Base-by-base conservation (phyloP, 169 alveolate genomes). In the Plasmodium chabaudi region DNA sequence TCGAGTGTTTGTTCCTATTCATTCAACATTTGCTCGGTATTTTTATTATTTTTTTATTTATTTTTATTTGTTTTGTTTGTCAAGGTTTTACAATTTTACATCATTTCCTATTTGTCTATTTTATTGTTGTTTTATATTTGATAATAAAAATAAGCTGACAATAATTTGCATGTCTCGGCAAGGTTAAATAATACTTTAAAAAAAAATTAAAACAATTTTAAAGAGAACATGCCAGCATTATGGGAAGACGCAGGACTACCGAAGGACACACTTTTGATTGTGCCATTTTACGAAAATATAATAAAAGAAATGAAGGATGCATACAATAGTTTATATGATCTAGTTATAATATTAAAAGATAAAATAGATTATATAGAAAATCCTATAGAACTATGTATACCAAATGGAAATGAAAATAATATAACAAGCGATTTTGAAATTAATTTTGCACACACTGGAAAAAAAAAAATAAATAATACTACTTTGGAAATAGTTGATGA, bases 261-360 rank as follows among this genome's bases (percentile, higher is more conserved):
- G 27, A 23, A 51, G 2, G 75, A 69, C 10, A 47, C 15, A 6
- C n/a, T 15, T 23, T 5, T n/a, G 17, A 68, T 79, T 1, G 56
- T 86, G 57, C 56, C 72, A n/a, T 39, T 86, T 53, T 86, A 86
- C 19, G 91, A 86, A 56, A 74, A 44, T 27, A 13, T 86, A 10
- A 72, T 70, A n/a, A 34, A 44, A 12, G 72, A 86, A 47, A 57
- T 86, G 91, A 51, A 68, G 23, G 5, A 2, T 47, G 49, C 91
- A 0, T 69, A 59, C 34, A 57, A 86, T 34, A n/a, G n/a, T 69
- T 49, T 69, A n/a, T 72, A 56, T 42, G 87, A 86, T 6, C 21
- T 44, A 4, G 17, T 42, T 10, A 57, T 72, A 3, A 15, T 46
- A 65, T 56, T 59, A 70, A 79, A 79, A 17, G 60, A 44, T 67